Percentiles rank a stretch among this genome's conserved stretches.
Evolutionary conservation across 1,139 yeast genomes (phyloP).

Genomic region (Scheffersomyces parashehatae): DNA sequence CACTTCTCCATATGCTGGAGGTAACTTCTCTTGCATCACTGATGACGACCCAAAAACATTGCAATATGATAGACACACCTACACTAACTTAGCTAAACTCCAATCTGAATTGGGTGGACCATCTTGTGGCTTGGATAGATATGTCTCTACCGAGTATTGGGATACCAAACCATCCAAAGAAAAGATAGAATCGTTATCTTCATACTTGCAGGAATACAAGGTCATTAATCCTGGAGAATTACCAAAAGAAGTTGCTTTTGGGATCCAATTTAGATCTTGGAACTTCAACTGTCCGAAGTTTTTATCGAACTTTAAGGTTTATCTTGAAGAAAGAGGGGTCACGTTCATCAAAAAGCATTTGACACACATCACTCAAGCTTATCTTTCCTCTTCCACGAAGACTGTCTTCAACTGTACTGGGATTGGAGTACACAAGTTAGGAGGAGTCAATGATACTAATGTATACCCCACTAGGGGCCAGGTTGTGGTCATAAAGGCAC

Average conservation of each 20-base stretch:
- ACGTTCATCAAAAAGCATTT: slow-evolving; percentile 43
- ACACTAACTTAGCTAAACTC: slow-evolving; percentile 44
- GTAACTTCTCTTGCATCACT: slow-evolving; percentile 66
- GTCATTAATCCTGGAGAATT: slow-evolving; percentile 31
- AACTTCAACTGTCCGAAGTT: slow-evolving; percentile 69
- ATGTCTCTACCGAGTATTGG: slow-evolving; percentile 57
- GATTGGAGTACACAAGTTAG: slow-evolving; percentile 55
- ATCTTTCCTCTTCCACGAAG: slow-evolving; percentile 24
- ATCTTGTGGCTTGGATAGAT: slow-evolving; percentile 54
- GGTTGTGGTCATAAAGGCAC: slow-evolving; percentile 61
- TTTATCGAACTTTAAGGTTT: slow-evolving; percentile 43
- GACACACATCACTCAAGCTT: slow-evolving; percentile 58
- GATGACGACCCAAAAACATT: slow-evolving; percentile 56
- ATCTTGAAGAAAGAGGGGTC: slow-evolving; percentile 50
- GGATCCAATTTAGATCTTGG: slow-evolving; percentile 58
- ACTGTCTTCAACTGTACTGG: slow-evolving; percentile 72
- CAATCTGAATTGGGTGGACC: slow-evolving; percentile 52
- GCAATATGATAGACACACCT: slow-evolving; percentile 56
- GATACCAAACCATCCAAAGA: slow-evolving; percentile 42
- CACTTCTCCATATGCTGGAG: slow-evolving; percentile 85
- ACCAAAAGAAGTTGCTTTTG: slow-evolving; percentile 52
- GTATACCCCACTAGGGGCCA: slow-evolving; percentile 71
- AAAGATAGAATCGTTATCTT: slow-evolving; percentile 45
- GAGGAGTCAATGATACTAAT: slow-evolving; percentile 56
- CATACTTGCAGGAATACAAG: slow-evolving; percentile 47